A percentile compares a stretch with the other conserved stretches of the same genome.
Evolutionary conservation across 495 filamentous ascomycete genomes (phyloP).

Genomic region (Xylaria venustula): DNA sequence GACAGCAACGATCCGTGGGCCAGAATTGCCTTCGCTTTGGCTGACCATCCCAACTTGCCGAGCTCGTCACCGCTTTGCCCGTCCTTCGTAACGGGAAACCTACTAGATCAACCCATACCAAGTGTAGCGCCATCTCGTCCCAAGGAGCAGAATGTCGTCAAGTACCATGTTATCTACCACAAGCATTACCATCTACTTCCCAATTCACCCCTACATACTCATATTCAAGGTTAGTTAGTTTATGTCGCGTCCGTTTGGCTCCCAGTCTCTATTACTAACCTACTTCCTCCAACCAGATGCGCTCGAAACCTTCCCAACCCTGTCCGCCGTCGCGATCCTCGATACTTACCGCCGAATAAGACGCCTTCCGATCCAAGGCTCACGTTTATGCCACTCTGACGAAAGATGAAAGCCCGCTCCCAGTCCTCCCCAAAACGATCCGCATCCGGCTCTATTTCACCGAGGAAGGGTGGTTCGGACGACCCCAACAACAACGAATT

Average conservation of each 20-base stretch:
- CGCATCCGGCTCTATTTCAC: constrained; percentile 1
- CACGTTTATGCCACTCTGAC: background rate
- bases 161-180: background rate
- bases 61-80: background rate
- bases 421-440: background rate
- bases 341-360: constrained; percentile 4
- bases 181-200: background rate
- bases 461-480: background rate
- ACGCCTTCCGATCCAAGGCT: background rate
- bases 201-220: background rate
- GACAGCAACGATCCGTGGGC: background rate
- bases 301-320: background rate
- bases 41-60: background rate
- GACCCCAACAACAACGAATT: background rate
- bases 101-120: background rate
- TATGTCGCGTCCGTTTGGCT: background rate
- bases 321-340: constrained; percentile 1
- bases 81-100: background rate
- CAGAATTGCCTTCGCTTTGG: background rate
- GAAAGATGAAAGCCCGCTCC: background rate
- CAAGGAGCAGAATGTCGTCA: background rate
- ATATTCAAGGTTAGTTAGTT: background rate
- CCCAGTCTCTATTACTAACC: background rate
- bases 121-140: background rate
- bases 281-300: background rate